Percentiles rank a stretch among this genome's conserved stretches.
Evolutionary conservation across 2,329 filamentous ascomycete genomes (phyloP).

Genomic region (Aspergillus versicolor): DNA sequence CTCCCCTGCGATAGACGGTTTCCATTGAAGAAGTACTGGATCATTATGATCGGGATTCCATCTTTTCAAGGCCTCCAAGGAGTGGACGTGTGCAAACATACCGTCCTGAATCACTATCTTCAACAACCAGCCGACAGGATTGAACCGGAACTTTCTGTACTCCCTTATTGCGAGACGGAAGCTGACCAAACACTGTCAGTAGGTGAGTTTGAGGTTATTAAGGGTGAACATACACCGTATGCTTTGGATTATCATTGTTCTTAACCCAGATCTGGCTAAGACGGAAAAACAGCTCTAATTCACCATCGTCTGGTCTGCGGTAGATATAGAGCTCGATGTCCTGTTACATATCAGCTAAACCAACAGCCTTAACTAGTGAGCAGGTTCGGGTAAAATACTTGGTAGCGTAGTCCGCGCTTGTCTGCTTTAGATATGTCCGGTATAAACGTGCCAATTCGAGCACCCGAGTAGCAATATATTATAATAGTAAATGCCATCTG

Average conservation of each 20-base stretch:
- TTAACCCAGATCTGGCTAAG: slow-evolving; percentile 14
- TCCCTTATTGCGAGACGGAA: slow-evolving; percentile 13
- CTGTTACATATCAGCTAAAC: slow-evolving; percentile 5
- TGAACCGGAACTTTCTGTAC: slow-evolving; percentile 12
- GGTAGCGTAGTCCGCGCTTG: slow-evolving; percentile 9
- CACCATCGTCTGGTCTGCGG: slow-evolving; percentile 7
- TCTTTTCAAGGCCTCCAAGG: slow-evolving; percentile 6
- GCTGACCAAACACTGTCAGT: neutral
- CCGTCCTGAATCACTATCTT: slow-evolving; percentile 12
- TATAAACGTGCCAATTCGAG: slow-evolving; percentile 15
- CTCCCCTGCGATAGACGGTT: slow-evolving; percentile 9
- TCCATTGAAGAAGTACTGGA: slow-evolving; percentile 6
- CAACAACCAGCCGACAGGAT: slow-evolving; percentile 6
- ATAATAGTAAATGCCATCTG: slow-evolving; percentile 11
- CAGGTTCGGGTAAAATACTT: slow-evolving; percentile 11
- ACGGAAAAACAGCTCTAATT: slow-evolving; percentile 14
- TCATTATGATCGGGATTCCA: slow-evolving; percentile 13
- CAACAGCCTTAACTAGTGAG: neutral
- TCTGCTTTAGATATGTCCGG: slow-evolving; percentile 13
- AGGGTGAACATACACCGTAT: slow-evolving; percentile 5
- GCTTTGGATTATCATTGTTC: slow-evolving; percentile 12
- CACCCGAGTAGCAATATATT: slow-evolving; percentile 11
- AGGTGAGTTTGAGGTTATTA: neutral
- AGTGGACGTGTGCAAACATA: slow-evolving; percentile 8
- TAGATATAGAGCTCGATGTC: slow-evolving; percentile 16